These are phyloP conservation scores for Geranium incanum DNA, from an alignment of 441 rosid genomes.

Conservation along the genomic window DNA sequence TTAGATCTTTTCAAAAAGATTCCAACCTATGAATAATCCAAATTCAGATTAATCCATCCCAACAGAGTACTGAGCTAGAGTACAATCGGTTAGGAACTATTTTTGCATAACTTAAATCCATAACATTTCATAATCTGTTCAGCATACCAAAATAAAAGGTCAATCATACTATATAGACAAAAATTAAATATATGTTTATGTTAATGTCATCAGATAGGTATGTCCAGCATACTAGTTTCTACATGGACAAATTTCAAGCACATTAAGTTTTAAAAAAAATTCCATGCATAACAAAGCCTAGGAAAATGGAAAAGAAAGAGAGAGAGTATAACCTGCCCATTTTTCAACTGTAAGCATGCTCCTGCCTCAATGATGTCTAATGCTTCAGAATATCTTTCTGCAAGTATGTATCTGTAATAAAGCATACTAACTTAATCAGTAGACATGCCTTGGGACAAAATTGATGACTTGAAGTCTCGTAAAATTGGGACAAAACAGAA, in stretches of 20 bases:
- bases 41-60: background rate
- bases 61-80: background rate
- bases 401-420: slow-evolving; percentile 48
- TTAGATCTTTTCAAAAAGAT: background rate
- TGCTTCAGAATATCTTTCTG: slow-evolving; percentile 79
- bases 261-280: background rate
- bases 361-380: slow-evolving; percentile 74
- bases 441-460: too few species aligned
- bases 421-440: too few species aligned
- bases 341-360: slow-evolving; percentile 66
- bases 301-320: slow-evolving; percentile 15
- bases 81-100: background rate
- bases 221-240: background rate
- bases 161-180: background rate
- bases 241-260: background rate
- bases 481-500: background rate
- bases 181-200: background rate
- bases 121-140: background rate
- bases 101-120: background rate
- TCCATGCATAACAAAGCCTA: background rate
- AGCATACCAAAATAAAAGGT: background rate
- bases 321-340: slow-evolving; percentile 48
- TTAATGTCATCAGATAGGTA: background rate
- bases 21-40: background rate
- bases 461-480: too few species aligned